phyloP scores from a whole-genome alignment of 2,329 filamentous ascomycete species.

The Aspergillus sp. region DNA sequence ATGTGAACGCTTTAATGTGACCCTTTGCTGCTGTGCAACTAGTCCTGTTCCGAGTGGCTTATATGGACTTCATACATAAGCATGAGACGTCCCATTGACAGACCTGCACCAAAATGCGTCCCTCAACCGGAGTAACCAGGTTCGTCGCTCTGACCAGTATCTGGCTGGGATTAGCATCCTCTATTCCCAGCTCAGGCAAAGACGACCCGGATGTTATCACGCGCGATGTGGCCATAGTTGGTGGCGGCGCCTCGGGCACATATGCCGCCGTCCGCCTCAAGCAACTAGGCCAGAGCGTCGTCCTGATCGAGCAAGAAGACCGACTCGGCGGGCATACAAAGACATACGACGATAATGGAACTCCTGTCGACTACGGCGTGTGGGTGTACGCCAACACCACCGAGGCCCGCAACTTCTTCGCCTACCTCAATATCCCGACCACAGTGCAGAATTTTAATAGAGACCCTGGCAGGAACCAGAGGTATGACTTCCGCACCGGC shows the following conservation, averaged over 20 bases:
- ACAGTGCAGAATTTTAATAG: neutral
- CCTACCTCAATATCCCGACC: conserved; percentile 20
- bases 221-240: conserved; percentile 31
- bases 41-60: neutral
- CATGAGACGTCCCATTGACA: neutral
- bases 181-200: neutral
- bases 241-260: conserved; percentile 30
- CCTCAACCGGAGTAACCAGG: neutral
- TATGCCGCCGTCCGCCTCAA: conserved; percentile 30
- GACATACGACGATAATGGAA: conserved; percentile 23
- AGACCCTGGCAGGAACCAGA: neutral
- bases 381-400: conserved; percentile 23
- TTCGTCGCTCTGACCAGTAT: neutral
- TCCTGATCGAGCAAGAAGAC: conserved; percentile 27
- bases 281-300: conserved; percentile 25
- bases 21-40: neutral
- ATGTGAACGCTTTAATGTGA: neutral
- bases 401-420: conserved; percentile 23
- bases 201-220: conserved; percentile 9
- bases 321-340: conserved; percentile 29
- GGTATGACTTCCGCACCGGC: conserved; percentile 25
- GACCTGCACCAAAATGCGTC: neutral
- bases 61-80: neutral
- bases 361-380: conserved; percentile 31
- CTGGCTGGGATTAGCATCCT: neutral